Evolutionary conservation across 352 stramenopile genomes (phyloP), one percentile per base, ranked within the genome.

Genomic region (Pythium monospermum): DNA sequence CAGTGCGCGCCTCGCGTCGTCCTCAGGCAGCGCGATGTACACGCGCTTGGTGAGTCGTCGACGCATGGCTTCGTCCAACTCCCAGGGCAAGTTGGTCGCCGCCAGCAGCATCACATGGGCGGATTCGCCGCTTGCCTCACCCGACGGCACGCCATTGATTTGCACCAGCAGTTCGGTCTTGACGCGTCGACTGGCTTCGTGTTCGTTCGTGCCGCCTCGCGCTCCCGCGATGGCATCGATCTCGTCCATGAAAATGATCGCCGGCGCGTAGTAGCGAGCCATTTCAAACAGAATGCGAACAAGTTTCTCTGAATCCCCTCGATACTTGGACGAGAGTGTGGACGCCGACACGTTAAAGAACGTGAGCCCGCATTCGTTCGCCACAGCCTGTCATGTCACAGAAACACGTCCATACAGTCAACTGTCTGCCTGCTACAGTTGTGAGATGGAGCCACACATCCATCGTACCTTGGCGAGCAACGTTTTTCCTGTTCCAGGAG

Each of bases 241-340:
- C 64, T 99, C 96, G 59, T 99, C 96, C 72, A 99, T 96, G 64
- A 99, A 99, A 39, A 99, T 98, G 47, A 97, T 99, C 11, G 85
- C 96, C 6, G 96, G 96, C 13, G 93, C 85, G 68, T 98, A 98
- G 65, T 98, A 97, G 12, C 94, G 83, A n/a, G 96, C 96, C 83
- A 99, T 98, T 36, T 99, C 94, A 58, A 99, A 99, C 11, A 99
- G 71, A 23, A 99, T 96, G 36, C 94, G 85, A 38, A 99, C 92
- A 57, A 98, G 87, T 49, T 98, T 98, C 59, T 98, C 94, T 6
- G 77, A 95, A 22, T 98, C 90, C 18, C 94, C 94, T n/a, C 93
- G 83, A 63, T 92, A 98, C 73, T 98, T 97, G 43, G 88, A 95
- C 18, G 86, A 88, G 1, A 97, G 65, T 19, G 79, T 96, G 5